These are phyloP conservation scores for Dendrostoma leiphaemia DNA, from an alignment of 2,329 filamentous ascomycete genomes.

Conservation along the genomic window DNA sequence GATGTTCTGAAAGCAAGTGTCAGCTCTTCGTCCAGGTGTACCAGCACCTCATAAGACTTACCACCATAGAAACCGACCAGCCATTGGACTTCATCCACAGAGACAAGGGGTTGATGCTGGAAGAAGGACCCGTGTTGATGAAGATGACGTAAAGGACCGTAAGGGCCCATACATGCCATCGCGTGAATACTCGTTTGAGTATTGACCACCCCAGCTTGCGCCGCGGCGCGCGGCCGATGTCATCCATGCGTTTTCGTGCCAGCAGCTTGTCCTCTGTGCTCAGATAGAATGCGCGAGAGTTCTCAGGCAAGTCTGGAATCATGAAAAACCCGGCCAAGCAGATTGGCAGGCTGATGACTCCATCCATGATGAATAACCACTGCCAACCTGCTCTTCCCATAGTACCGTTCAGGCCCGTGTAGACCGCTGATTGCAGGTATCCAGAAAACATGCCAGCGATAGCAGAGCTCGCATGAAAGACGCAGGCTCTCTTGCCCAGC, in stretches of 20 bases:
- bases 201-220: slow-evolving; percentile 29
- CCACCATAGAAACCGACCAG: slow-evolving; percentile 46
- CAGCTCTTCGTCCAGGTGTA: neutral
- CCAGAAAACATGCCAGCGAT: slow-evolving; percentile 40
- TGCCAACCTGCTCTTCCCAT: slow-evolving; percentile 40
- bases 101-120: slow-evolving; percentile 34
- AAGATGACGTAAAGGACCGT: slow-evolving; percentile 37
- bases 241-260: slow-evolving; percentile 30
- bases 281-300: slow-evolving; percentile 26
- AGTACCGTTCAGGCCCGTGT: slow-evolving; percentile 36
- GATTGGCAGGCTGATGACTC: slow-evolving; percentile 32
- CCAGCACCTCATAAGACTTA: slow-evolving; percentile 21
- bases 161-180: slow-evolving; percentile 37
- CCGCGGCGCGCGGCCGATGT: slow-evolving; percentile 29
- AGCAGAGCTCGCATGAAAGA: slow-evolving; percentile 38
- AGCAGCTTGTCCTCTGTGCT: slow-evolving; percentile 25
- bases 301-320: slow-evolving; percentile 32
- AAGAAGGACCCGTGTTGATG: slow-evolving; percentile 32
- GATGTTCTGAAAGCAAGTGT: slow-evolving; percentile 33
- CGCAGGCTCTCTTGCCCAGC: slow-evolving; percentile 39
- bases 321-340: slow-evolving; percentile 31
- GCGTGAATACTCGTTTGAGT: slow-evolving; percentile 16
- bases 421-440: slow-evolving; percentile 41
- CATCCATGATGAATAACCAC: slow-evolving; percentile 47
- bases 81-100: slow-evolving; percentile 40